Evolutionary conservation across 495 filamentous ascomycete genomes (phyloP).

Genomic region (Aspergillus homomorphus): DNA sequence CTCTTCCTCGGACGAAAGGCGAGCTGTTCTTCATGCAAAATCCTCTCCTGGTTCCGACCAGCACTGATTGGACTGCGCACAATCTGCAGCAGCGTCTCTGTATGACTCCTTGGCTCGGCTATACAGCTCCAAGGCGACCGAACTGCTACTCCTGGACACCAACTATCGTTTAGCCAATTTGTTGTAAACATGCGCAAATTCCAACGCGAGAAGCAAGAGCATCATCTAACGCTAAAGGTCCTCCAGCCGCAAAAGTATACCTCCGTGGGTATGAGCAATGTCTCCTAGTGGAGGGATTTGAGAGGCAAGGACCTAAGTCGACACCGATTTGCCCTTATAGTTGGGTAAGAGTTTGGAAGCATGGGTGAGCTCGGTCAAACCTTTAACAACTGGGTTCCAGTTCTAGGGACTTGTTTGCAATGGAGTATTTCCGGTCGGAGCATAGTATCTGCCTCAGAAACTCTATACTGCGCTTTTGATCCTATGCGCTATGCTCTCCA

Average conservation of each 20-base stretch:
- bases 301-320: slow-evolving; percentile 40
- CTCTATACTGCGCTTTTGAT: no score
- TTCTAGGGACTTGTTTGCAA: slow-evolving; percentile 19
- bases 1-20: slow-evolving; percentile 35
- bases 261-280: slow-evolving; percentile 50
- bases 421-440: not conserved
- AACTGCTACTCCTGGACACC: slow-evolving; percentile 23
- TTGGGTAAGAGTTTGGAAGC: slow-evolving; percentile 45
- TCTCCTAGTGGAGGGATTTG: slow-evolving; percentile 45
- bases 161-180: not conserved
- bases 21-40: slow-evolving; percentile 21
- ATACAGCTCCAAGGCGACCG: slow-evolving; percentile 36
- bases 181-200: slow-evolving; percentile 23
- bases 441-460: no score
- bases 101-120: slow-evolving; percentile 40
- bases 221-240: slow-evolving; percentile 51
- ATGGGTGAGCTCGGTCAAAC: slow-evolving; percentile 41
- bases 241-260: slow-evolving; percentile 48
- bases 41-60: slow-evolving; percentile 33
- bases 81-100: slow-evolving; percentile 35
- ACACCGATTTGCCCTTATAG: slow-evolving; percentile 35
- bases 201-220: slow-evolving; percentile 32
- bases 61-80: slow-evolving; percentile 37
- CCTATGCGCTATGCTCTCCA: not conserved
- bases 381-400: slow-evolving; percentile 44